Base-by-base conservation (phyloP, 768 basidiomycete species). In the Auriscalpium orientale region DNA sequence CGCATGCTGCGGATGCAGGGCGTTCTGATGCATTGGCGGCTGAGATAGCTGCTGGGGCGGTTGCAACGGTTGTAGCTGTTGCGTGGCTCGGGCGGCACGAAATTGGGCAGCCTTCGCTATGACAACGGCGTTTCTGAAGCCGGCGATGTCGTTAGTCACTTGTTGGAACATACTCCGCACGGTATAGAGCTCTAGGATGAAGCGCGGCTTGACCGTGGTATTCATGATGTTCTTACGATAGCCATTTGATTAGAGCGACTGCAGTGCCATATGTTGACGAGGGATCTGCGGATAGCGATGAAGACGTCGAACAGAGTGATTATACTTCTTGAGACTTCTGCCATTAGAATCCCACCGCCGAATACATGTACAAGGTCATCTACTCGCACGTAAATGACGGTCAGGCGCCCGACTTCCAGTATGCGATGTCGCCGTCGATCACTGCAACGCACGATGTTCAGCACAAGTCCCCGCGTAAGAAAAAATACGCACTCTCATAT, bases 371-470 rank as follows among this genome's bases (percentile, higher is more conserved):
- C 22, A 28, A 28, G 22, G 22, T 28, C 22, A 28, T 28, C 22
- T 28, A 28, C 28, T 28, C 28, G 28, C 2, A 28, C 28, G 28
- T 28, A 28, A 28, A 28, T 28, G 28, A 28, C 28, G 28, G 28
- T 43, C 40, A 79, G 61, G 67, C 82, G 40, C 91, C 90, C 45
- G 85, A 67, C 68, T 93, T 94, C 92, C 92, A 95, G 74, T 92
- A 91, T 1, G 89, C 90, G 67, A 93, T 93, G 63, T 93, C 91
- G 28, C 91, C 91, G 63, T 93, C 91, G 20, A 85, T 64, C 89
- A 92, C 90, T 89, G 51, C 5, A 53, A 0, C 51, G 4, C 7
- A 28, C 2, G 36, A 35, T 34, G 43, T 13, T 21, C 45, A 22
- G 18, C 13, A 21, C 38, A 35, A 15, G 22, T 10, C 16, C 3